These are phyloP conservation scores for Cytospora chrysosperma DNA, from an alignment of 2,329 filamentous ascomycete species.

Conservation along the genomic window DNA sequence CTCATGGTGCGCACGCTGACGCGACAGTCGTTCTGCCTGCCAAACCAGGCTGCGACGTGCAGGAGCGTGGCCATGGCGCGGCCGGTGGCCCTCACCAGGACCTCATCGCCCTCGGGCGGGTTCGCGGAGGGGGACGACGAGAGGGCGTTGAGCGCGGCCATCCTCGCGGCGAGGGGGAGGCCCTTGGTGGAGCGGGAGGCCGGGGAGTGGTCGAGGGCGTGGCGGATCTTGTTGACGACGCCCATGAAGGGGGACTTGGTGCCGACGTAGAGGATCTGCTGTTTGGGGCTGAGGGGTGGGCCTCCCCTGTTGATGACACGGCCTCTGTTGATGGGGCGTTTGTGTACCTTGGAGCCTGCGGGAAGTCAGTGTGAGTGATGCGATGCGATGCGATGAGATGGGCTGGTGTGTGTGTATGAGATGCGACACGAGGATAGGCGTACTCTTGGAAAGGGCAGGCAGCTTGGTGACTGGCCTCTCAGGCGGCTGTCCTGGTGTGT, in stretches of 20 bases:
- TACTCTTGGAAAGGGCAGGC: slow-evolving; percentile 35
- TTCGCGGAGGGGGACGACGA: slow-evolving; percentile 28
- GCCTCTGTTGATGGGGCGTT: slow-evolving; percentile 46
- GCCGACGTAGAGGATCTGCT: slow-evolving; percentile 61
- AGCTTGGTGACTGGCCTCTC: slow-evolving; percentile 35
- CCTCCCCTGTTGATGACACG: slow-evolving; percentile 28
- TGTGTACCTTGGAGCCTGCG: slow-evolving; percentile 49
- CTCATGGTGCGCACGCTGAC: slow-evolving; percentile 63
- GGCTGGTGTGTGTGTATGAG: neutral
- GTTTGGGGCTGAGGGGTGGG: slow-evolving; percentile 21
- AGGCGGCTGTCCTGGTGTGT: slow-evolving; percentile 13
- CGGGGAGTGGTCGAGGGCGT: slow-evolving; percentile 57
- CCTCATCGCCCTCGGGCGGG: slow-evolving; percentile 35
- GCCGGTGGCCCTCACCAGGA: slow-evolving; percentile 62
- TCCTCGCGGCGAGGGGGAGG: slow-evolving; percentile 45
- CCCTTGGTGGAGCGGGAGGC: slow-evolving; percentile 43
- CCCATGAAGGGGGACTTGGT: slow-evolving; percentile 66
- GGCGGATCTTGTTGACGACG: slow-evolving; percentile 62
- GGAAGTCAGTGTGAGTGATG: slow-evolving; percentile 21
- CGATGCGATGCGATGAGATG: neutral
- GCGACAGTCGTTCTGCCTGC: slow-evolving; percentile 56
- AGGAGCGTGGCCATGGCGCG: slow-evolving; percentile 64
- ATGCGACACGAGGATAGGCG: neutral
- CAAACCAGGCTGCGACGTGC: slow-evolving; percentile 63
- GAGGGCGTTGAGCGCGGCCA: slow-evolving; percentile 42